Evolutionary conservation across 164 flowering plant species (phyloP).

Genomic region (Liriodendron chinense): DNA sequence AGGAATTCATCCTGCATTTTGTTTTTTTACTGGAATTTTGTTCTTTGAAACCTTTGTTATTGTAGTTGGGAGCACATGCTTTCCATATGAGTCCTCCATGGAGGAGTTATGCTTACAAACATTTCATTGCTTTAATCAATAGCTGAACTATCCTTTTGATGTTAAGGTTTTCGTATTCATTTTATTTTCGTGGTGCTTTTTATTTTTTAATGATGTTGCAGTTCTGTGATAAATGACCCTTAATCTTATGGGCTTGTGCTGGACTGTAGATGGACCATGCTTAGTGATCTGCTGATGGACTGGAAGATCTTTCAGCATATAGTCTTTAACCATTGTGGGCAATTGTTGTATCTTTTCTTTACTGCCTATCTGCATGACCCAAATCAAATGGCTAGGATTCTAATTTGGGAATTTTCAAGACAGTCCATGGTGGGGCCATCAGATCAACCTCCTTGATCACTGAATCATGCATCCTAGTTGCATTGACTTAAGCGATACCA

Average conservation of each 20-base stretch:
- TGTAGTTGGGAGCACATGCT: constrained; percentile 2
- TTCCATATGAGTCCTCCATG: background rate
- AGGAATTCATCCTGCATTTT: constrained; percentile 1
- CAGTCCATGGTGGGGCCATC: no score
- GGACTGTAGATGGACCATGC: background rate
- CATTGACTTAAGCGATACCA: no score
- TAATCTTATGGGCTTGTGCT: background rate
- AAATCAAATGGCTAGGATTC: no score
- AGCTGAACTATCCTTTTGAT: background rate
- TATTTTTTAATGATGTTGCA: background rate
- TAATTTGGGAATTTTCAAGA: no score
- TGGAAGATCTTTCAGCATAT: background rate
- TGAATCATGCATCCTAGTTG: no score
- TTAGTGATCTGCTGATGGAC: background rate
- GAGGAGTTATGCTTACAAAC: background rate
- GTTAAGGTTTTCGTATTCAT: background rate
- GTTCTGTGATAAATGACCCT: background rate
- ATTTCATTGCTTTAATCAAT: background rate
- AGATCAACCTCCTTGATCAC: no score
- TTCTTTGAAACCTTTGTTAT: background rate
- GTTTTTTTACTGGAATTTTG: background rate
- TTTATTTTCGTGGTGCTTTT: background rate
- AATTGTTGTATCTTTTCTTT: no score
- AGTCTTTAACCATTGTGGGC: no score
- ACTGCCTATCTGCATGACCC: no score